phyloP scores from a whole-genome alignment of 2,329 filamentous ascomycete genomes.

The Nakataea oryzae region DNA sequence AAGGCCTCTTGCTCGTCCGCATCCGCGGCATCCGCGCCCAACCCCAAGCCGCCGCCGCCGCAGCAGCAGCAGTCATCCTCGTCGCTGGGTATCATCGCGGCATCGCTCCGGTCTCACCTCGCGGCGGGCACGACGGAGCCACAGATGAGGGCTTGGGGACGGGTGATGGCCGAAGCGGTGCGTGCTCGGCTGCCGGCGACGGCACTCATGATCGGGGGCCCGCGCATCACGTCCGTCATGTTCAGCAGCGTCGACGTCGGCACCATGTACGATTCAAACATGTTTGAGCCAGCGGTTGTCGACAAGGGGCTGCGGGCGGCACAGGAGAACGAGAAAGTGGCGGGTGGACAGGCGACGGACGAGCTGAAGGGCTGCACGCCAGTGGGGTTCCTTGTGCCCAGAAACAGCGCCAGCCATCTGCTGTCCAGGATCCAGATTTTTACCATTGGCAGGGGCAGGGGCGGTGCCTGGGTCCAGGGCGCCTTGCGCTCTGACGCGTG shows the following conservation, averaged over 20 bases:
- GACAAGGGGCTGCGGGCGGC: background rate
- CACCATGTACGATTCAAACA: constrained; percentile 1
- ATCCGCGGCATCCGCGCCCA: background rate
- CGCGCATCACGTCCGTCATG: background rate
- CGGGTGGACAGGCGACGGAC: too few relatives aligned
- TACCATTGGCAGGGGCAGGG: background rate
- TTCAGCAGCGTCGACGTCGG: constrained; percentile 3
- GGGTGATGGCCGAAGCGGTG: background rate
- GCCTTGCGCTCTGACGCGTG: background rate
- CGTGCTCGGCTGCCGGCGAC: background rate
- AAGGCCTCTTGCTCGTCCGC: background rate
- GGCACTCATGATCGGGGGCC: background rate
- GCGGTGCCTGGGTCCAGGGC: constrained; percentile 2
- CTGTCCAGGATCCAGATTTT: background rate
- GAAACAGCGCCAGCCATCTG: background rate
- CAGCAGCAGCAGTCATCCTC: background rate
- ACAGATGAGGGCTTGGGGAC: background rate
- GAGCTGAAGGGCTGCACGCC: background rate
- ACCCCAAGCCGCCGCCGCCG: background rate
- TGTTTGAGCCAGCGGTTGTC: constrained; percentile 1
- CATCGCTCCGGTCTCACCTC: background rate
- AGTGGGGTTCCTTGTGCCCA: background rate
- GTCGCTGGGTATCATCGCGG: background rate
- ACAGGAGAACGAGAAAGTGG: background rate
- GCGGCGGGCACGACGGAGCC: constrained; percentile 1